Evolutionary conservation across 1,139 yeast species (phyloP).

Genomic region (Nematodospora anomalae): DNA sequence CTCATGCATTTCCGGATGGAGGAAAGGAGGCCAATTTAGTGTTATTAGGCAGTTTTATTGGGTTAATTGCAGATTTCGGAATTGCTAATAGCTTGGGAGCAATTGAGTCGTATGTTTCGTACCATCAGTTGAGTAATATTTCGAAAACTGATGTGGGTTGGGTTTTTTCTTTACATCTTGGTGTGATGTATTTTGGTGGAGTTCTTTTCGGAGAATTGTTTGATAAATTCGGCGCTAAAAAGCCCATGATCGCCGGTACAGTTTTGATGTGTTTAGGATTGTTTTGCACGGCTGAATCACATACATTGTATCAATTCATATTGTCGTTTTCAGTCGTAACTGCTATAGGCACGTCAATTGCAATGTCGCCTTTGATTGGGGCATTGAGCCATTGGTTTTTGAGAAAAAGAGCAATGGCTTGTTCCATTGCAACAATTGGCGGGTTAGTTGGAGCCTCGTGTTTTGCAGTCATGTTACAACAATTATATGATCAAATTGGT

Average conservation of each 20-base stretch:
- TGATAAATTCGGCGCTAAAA: constrained; percentile 54
- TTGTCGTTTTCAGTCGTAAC: constrained; percentile 56
- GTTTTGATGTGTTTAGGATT: constrained; percentile 48
- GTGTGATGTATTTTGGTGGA: constrained; percentile 57
- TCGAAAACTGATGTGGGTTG: constrained; percentile 54
- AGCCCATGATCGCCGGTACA: constrained; percentile 48
- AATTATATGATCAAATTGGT: constrained; percentile 48
- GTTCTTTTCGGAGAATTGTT: constrained; percentile 63
- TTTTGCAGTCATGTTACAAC: constrained; percentile 55
- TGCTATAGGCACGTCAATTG: constrained; percentile 57
- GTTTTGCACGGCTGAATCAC: constrained; percentile 53
- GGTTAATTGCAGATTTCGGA: constrained; percentile 63
- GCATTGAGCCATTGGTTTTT: constrained; percentile 64
- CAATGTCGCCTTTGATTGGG: constrained; percentile 61
- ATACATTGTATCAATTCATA: constrained; percentile 56
- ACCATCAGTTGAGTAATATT: constrained; percentile 46
- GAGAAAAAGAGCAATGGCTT: constrained; percentile 53
- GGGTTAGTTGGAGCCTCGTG: constrained; percentile 64
- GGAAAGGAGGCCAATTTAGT: constrained; percentile 58
- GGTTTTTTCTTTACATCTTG: constrained; percentile 61
- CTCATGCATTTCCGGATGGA: constrained; percentile 58
- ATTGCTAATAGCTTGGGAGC: constrained; percentile 60
- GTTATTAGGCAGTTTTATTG: constrained; percentile 61
- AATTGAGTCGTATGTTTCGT: constrained; percentile 55
- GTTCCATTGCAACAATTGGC: constrained; percentile 60